These are phyloP conservation scores for Penicillium psychrosexuale DNA, from an alignment of 2,329 filamentous ascomycete genomes.

Conservation along the genomic window DNA sequence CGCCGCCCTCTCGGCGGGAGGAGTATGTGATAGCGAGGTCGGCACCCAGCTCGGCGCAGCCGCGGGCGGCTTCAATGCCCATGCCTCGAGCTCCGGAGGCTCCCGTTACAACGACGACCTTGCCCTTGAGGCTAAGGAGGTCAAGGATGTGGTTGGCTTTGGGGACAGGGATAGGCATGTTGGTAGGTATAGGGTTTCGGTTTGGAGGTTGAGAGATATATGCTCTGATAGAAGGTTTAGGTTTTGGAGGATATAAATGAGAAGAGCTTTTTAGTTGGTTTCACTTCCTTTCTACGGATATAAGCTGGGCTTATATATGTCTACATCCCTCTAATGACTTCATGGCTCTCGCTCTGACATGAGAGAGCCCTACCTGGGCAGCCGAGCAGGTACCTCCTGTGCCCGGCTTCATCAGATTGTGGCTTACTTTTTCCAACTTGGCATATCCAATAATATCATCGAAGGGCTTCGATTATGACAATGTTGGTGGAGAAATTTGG, in stretches of 20 bases:
- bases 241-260: not conserved
- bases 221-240: not conserved
- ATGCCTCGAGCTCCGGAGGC: constrained; percentile 62
- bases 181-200: constrained; percentile 8
- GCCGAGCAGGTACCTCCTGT: not conserved
- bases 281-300: no score
- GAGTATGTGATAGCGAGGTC: constrained; percentile 66
- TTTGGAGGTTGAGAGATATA: not conserved
- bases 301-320: not conserved
- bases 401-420: constrained; percentile 2
- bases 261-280: not conserved
- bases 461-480: not conserved
- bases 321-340: constrained; percentile 12
- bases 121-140: constrained; percentile 49
- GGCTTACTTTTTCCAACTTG: not conserved
- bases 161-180: constrained; percentile 42
- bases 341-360: constrained; percentile 7
- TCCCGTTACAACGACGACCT: constrained; percentile 48
- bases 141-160: constrained; percentile 36
- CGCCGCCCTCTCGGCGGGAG: constrained; percentile 58
- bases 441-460: not conserved
- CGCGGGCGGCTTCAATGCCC: constrained; percentile 64
- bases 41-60: constrained; percentile 63
- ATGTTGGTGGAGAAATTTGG: not conserved
- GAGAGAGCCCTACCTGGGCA: not conserved